Conservation (phyloP, 2,329 filamentous ascomycete genomes). For the Neonectria faginata region DNA sequence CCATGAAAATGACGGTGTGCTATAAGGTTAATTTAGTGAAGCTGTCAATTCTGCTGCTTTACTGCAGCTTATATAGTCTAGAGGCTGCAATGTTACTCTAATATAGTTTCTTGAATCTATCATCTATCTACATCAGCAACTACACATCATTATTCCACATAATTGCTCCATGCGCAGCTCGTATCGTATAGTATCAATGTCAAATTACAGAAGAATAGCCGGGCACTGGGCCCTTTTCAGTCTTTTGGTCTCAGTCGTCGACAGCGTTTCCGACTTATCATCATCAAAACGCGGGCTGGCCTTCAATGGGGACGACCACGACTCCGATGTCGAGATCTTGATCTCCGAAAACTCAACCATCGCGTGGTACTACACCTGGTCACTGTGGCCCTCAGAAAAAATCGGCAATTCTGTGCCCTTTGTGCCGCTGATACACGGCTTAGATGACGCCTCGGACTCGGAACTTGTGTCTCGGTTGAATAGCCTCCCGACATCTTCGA, state of each 20-base stretch:
- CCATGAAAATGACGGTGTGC: background rate
- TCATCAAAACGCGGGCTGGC: conserved; percentile 42
- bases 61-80: background rate
- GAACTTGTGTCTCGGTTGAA: conserved; percentile 44
- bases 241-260: background rate
- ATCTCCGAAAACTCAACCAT: conserved; percentile 53
- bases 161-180: background rate
- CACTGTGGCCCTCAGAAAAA: conserved; percentile 45
- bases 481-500: conserved; percentile 49
- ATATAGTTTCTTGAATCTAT: background rate
- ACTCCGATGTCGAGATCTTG: conserved; percentile 51
- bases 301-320: conserved; percentile 41
- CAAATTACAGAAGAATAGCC: background rate
- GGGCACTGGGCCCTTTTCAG: background rate
- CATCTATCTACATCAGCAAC: background rate
- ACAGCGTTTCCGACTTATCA: conserved; percentile 21
- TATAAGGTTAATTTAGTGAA: background rate
- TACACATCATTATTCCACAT: background rate
- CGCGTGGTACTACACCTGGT: conserved; percentile 59
- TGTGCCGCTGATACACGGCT: conserved; percentile 53
- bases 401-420: conserved; percentile 48
- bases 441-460: conserved; percentile 48
- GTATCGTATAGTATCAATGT: background rate
- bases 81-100: background rate
- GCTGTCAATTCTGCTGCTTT: background rate